These are phyloP conservation scores for Sarcomyxa edulis DNA, from an alignment of 768 basidiomycete species.

Conservation along the genomic window DNA sequence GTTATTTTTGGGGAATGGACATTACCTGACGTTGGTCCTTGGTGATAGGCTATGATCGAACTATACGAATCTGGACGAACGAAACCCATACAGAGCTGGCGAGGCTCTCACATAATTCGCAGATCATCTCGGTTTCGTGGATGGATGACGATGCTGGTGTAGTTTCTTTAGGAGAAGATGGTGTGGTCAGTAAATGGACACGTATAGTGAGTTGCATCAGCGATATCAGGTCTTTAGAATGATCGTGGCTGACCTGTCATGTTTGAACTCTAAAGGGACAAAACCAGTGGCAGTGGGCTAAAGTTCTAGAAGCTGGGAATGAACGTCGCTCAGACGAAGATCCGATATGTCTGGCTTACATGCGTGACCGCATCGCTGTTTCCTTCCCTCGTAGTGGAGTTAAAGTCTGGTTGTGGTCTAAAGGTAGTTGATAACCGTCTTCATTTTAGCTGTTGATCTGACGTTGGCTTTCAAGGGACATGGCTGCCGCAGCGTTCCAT, in stretches of 20 bases:
- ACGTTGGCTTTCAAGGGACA: conserved; percentile 31
- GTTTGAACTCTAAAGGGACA: conserved; percentile 29
- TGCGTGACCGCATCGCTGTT: conserved; percentile 55
- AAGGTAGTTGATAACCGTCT: conserved; percentile 33
- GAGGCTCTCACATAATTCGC: conserved; percentile 46
- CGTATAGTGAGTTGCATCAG: conserved; percentile 35
- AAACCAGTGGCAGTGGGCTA: conserved; percentile 52
- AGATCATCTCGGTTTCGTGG: conserved; percentile 50
- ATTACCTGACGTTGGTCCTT: conserved; percentile 4
- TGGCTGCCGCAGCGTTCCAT: conserved; percentile 67
- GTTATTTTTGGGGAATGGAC: background rate
- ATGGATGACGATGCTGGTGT: conserved; percentile 53
- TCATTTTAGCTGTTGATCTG: background rate
- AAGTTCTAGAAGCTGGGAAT: conserved; percentile 44
- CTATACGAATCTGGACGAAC: conserved; percentile 62
- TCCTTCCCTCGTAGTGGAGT: conserved; percentile 55
- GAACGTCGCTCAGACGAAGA: conserved; percentile 29
- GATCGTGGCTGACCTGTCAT: conserved; percentile 3
- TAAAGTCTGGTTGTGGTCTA: conserved; percentile 58
- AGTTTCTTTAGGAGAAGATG: conserved; percentile 52
- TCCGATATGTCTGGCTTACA: conserved; percentile 48
- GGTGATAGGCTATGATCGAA: conserved; percentile 46
- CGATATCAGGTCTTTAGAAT: background rate
- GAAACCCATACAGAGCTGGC: conserved; percentile 44
- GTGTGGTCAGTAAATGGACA: conserved; percentile 56